A percentile compares a stretch with the other conserved stretches of the same genome.
Evolutionary conservation across 331 rosid species (phyloP).

Genomic region (Acacia concinna): DNA sequence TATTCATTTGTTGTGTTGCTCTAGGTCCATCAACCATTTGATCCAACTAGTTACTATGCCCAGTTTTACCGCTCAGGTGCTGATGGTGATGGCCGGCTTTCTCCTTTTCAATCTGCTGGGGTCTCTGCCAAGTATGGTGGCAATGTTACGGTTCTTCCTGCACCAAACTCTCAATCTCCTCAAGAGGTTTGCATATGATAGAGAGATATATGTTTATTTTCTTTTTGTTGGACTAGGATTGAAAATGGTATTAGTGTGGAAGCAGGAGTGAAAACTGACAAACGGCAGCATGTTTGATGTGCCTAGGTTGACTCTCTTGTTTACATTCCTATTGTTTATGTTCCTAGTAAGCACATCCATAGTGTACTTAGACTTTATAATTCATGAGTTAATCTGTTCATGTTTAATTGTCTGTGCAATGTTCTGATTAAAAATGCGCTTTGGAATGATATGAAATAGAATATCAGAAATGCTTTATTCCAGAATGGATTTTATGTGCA

Average conservation of each 20-base stretch:
- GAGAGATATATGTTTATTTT: neutral
- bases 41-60: constrained; percentile 80
- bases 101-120: constrained; percentile 81
- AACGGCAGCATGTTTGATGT: neutral
- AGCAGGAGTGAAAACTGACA: neutral
- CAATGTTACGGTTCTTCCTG: constrained; percentile 67
- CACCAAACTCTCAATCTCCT: constrained; percentile 68
- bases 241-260: neutral
- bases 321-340: neutral
- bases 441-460: neutral
- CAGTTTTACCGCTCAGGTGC: constrained; percentile 82
- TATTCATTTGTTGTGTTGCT: constrained; percentile 32
- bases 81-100: constrained; percentile 80
- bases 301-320: neutral
- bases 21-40: constrained; percentile 80
- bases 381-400: neutral
- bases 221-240: neutral
- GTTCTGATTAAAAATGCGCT: neutral
- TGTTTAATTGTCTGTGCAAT: neutral
- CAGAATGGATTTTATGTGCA: neutral
- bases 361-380: neutral
- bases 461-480: neutral
- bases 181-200: constrained; percentile 71
- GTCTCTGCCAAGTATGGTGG: constrained; percentile 74
- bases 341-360: neutral